Conservation (phyloP, 2,329 filamentous ascomycete genomes). For the Neopestalotiopsis sp. region DNA sequence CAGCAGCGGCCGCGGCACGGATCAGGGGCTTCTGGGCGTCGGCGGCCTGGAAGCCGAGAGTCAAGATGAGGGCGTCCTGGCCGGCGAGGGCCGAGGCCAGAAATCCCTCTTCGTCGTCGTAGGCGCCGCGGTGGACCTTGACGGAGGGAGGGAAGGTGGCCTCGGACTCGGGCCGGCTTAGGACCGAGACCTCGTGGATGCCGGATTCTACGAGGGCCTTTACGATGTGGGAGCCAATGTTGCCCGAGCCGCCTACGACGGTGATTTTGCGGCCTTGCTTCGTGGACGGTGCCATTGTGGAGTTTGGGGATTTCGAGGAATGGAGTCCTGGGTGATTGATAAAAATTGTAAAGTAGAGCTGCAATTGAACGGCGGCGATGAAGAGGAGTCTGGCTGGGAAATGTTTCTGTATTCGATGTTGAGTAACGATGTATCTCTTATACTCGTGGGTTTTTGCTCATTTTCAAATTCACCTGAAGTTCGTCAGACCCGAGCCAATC, state of each 20-base stretch:
- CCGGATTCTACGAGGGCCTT: slow-evolving; percentile 15
- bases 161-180: slow-evolving; percentile 34
- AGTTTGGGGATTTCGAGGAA: neutral
- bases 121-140: slow-evolving; percentile 25
- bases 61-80: slow-evolving; percentile 40
- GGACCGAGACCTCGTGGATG: slow-evolving; percentile 36
- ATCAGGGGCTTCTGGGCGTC: slow-evolving; percentile 32
- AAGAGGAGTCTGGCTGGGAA: neutral
- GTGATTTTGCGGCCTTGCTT: slow-evolving; percentile 24
- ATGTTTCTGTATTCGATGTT: neutral
- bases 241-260: slow-evolving; percentile 31
- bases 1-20: slow-evolving; percentile 37
- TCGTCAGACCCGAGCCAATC: neutral
- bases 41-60: slow-evolving; percentile 28
- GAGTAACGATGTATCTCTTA: neutral
- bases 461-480: neutral
- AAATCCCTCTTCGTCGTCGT: slow-evolving; percentile 30
- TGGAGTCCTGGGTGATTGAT: neutral
- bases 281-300: neutral
- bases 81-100: slow-evolving; percentile 32
- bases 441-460: neutral
- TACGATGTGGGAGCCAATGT: slow-evolving; percentile 23
- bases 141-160: slow-evolving; percentile 25
- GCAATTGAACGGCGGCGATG: neutral
- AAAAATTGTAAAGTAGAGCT: neutral